Base-by-base conservation (phyloP, 495 filamentous ascomycete species). In the Cercophora sp. region DNA sequence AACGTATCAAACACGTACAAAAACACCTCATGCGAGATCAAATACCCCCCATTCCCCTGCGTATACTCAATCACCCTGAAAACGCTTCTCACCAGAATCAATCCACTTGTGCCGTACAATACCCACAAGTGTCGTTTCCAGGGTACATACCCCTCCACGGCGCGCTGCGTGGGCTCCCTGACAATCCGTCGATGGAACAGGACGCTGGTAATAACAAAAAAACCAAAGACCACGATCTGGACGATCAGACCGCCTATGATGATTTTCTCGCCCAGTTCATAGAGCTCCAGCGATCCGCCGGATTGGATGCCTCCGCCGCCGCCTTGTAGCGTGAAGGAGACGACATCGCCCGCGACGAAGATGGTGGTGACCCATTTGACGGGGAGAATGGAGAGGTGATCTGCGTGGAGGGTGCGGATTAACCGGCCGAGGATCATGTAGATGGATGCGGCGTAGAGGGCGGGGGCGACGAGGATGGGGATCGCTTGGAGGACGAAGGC, bases 61-160 rank as follows among this genome's bases (percentile, higher is more conserved):
- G 43, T 52, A 49, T 83, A 89, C 68, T 88, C 86, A 10, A 84
- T 66, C 16, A 84, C 70, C 20, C 85, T 74, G 57, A 86, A 79
- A 5, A 87, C 51, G 6, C 73, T 80, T 5, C 86, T 76, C 2
- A 86, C 57, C 46, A 88, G 54, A 51, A 89, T 86, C 8, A 87
- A 63, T 1, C 57, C 61, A 46, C 73, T 78, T 5, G 70, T 69
- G 4, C 27, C 48, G 59, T 85, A 87, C 3, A 86, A 72, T 8
- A 47, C 56, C 26, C 77, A 65, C 18, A 63, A 43, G 42, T 86
- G 60, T 44, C 79, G 70, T 23, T 67, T 69, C 51, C 85, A 88
- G 5, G 47, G 49, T 1, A 43, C 36, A 9, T 29, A 37, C 16
- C 59, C 32, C 1, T 27, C 36, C 10, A 32, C 27, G 2, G 52